Conservation (phyloP, 345 rosid species). For the Punica granatum region DNA sequence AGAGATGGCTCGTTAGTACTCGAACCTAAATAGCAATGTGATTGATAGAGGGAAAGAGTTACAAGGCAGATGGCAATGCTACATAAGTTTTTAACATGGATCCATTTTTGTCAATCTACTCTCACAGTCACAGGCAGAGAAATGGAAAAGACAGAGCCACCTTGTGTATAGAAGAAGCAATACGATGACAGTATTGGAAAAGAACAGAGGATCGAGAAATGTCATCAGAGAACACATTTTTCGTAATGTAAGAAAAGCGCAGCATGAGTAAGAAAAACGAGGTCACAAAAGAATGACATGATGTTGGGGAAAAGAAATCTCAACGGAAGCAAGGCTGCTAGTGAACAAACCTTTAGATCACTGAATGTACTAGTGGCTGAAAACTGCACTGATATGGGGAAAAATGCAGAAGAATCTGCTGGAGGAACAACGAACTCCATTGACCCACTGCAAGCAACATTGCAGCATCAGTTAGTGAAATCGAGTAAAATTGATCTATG, state of each 20-base stretch:
- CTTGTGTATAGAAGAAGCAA: background rate
- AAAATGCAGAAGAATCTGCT: slow-evolving; percentile 80
- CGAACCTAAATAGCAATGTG: background rate
- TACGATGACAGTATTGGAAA: background rate
- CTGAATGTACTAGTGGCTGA: slow-evolving; percentile 83
- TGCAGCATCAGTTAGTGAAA: background rate
- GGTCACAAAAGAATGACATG: background rate
- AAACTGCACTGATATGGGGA: slow-evolving; percentile 88
- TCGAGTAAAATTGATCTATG: background rate
- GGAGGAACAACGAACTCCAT: slow-evolving; percentile 99
- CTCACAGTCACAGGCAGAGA: background rate
- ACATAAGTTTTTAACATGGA: background rate
- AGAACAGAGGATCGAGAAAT: background rate
- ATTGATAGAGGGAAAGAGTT: background rate
- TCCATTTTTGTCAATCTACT: background rate
- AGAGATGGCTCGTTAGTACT: background rate
- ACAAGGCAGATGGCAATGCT: too few species aligned
- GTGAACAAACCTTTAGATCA: slow-evolving; percentile 50
- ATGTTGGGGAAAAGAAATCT: background rate
- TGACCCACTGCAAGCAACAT: slow-evolving; percentile 60
- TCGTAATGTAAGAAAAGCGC: background rate
- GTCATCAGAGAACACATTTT: background rate
- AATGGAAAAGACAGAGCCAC: background rate
- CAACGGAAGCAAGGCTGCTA: background rate
- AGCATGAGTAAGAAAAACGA: background rate